Evolutionary conservation across 2,329 filamentous ascomycete species (phyloP), one percentile per base, ranked within the genome.

Genomic region (Verticillium longisporum): DNA sequence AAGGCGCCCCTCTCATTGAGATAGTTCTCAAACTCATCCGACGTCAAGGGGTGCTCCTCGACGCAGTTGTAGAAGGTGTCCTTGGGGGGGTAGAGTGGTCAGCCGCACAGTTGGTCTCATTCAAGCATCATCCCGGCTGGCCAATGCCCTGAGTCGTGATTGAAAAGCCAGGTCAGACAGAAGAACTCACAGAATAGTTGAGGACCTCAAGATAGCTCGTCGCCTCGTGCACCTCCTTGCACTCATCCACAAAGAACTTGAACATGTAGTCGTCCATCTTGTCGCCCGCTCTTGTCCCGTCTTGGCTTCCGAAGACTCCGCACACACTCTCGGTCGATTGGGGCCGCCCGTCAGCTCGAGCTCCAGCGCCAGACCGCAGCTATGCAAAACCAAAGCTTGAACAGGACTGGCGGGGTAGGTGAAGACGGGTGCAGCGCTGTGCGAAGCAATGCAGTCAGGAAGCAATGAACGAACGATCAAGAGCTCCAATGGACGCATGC

Each of bases 251-350:
- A 67, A 80, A 78, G 36, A 71, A 66, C 63, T 75, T 73, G 66
- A 86, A 86, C 72, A 85, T 78, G 68, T 84, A 86, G 66, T 86
- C 80, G 69, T 86, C 83, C 83, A 86, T 86, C 32, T 62, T 69
- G 31, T 13, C 31, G 26, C n/a, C 15, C 26, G 10, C 26, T 33
- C 38, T 31, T 31, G 32, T 54, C 32, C 26, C 41, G 38, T 15
- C 57, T 50, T 59, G 15, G 15, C 41, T 54, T 21, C 50, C 57
- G 26, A 21, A n/a, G n/a, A 15, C 33, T 36, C 32, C 33, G 31
- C 55, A 18, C 32, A n/a, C 55, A 13, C 9, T 26, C 55, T 18
- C 32, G 14, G 55, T 34, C 55, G n/a, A n/a, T 55, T 34, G 32
- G 14, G 10, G n/a, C 32, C 13, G 18, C 26, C 13, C 54, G 13